Percentiles rank a stretch among this genome's conserved stretches.
These are phyloP conservation scores for Pseudocercospora eumusae DNA, from an alignment of 2,329 filamentous ascomycete genomes.

Conservation along the genomic window DNA sequence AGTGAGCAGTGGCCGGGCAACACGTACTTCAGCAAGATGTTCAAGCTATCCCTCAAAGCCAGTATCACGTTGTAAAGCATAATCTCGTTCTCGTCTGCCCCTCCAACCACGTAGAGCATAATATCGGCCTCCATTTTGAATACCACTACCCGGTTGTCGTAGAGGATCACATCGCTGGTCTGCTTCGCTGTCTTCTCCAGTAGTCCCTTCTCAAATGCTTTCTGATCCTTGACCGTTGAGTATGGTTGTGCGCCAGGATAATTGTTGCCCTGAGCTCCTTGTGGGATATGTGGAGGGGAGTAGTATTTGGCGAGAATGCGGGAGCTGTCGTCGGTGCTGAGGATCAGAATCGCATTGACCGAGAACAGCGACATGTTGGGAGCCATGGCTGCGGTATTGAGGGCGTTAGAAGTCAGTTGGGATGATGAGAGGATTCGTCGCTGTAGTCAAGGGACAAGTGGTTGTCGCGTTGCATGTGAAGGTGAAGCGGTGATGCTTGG, in stretches of 20 bases:
- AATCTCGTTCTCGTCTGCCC: conserved; percentile 93
- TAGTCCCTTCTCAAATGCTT: conserved; percentile 93
- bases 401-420: background rate
- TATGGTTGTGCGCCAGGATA: conserved; percentile 74
- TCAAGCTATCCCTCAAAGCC: conserved; percentile 84
- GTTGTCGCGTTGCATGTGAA: conserved; percentile 10
- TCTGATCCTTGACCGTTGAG: conserved; percentile 86
- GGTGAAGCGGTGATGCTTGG: conserved; percentile 2
- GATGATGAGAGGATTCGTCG: background rate
- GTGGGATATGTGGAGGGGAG: conserved; percentile 65
- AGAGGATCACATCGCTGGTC: conserved; percentile 92
- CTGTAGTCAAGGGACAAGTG: background rate
- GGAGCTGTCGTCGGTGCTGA: conserved; percentile 78
- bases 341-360: conserved; percentile 54
- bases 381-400: conserved; percentile 45
- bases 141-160: conserved; percentile 92
- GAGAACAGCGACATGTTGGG: conserved; percentile 58
- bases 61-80: conserved; percentile 89
- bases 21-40: conserved; percentile 87
- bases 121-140: conserved; percentile 99
- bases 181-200: conserved; percentile 96
- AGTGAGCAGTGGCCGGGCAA: background rate
- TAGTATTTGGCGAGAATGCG: conserved; percentile 96
- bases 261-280: conserved; percentile 59
- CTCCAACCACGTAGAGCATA: conserved; percentile 91